These are phyloP conservation scores for Magnaporthiopsis incrustans DNA, from an alignment of 2,329 filamentous ascomycete genomes.

Conservation along the genomic window DNA sequence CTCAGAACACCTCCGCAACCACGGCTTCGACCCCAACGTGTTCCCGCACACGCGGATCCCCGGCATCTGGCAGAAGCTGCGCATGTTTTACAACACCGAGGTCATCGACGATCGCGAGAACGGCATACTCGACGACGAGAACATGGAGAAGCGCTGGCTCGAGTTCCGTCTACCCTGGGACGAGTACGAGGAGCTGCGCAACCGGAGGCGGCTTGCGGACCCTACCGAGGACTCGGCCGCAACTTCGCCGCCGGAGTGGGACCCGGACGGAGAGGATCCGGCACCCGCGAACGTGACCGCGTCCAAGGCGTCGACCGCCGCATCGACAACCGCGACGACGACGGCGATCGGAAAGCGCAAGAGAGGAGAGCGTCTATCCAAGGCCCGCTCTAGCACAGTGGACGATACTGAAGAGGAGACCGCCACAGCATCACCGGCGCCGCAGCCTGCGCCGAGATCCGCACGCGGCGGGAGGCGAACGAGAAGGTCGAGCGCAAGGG, in stretches of 20 bases:
- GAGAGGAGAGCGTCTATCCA: slow-evolving; percentile 13
- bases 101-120: slow-evolving; percentile 57
- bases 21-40: slow-evolving; percentile 65
- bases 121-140: slow-evolving; percentile 11
- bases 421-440: slow-evolving; percentile 1
- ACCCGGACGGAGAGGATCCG: slow-evolving; percentile 10
- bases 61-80: slow-evolving; percentile 85
- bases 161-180: slow-evolving; percentile 15
- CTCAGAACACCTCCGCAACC: slow-evolving; percentile 68
- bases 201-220: slow-evolving; percentile 11
- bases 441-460: slow-evolving; percentile 7
- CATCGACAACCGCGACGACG: slow-evolving; percentile 10
- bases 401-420: slow-evolving; percentile 9
- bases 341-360: slow-evolving; percentile 8
- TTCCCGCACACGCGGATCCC: slow-evolving; percentile 78
- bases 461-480: slow-evolving; percentile 7
- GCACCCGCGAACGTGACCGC: slow-evolving; percentile 2
- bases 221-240: slow-evolving; percentile 10
- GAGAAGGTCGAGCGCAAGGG: slow-evolving; percentile 7
- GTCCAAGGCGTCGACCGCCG: slow-evolving; percentile 13
- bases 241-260: slow-evolving; percentile 15
- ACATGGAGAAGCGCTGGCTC: slow-evolving; percentile 13
- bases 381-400: slow-evolving; percentile 9
- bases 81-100: slow-evolving; percentile 77
- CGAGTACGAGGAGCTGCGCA: slow-evolving; percentile 15